These are phyloP conservation scores for Discostella pseudostelligera DNA, from an alignment of 108 stramenopile genomes.

Conservation along the genomic window DNA sequence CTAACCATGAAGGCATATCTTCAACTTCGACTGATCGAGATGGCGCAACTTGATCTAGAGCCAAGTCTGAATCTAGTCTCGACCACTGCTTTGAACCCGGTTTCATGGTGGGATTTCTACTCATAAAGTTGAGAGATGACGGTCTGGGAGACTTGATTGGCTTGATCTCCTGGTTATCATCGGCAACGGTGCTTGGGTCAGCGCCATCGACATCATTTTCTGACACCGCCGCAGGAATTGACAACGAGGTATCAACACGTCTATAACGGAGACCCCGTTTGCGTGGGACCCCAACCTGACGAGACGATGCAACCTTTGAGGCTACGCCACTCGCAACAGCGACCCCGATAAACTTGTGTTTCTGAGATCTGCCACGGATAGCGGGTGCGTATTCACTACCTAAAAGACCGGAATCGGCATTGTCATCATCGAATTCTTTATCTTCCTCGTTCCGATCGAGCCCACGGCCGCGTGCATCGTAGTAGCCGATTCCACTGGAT, in stretches of 20 bases:
- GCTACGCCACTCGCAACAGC: conserved; percentile 19
- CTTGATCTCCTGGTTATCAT: conserved; percentile 10
- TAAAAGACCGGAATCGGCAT: conserved; percentile 20
- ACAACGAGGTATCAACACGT: conserved; percentile 8
- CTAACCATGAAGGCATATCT: conserved; percentile 9
- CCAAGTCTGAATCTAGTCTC: conserved; percentile 35
- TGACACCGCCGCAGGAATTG: background rate
- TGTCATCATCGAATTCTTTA: background rate
- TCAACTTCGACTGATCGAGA: conserved; percentile 15
- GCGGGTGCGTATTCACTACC: conserved; percentile 10
- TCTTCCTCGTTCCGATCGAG: conserved; percentile 7
- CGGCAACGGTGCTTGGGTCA: conserved; percentile 6
- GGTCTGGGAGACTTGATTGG: conserved; percentile 14
- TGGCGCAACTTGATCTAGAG: conserved; percentile 11
- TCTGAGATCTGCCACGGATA: conserved; percentile 9
- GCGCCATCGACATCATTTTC: conserved; percentile 1
- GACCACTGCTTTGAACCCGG: conserved; percentile 15
- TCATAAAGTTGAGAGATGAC: conserved; percentile 23
- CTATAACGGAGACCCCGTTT: conserved; percentile 16
- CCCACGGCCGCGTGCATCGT: background rate
- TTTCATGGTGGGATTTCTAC: conserved; percentile 13
- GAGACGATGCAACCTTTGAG: conserved; percentile 30
- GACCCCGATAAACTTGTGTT: conserved; percentile 12
- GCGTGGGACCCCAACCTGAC: conserved; percentile 17
- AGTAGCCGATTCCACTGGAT: conserved; percentile 9